Conservation (phyloP, 2,329 filamentous ascomycete species). For the Phialocephala subalpina region DNA sequence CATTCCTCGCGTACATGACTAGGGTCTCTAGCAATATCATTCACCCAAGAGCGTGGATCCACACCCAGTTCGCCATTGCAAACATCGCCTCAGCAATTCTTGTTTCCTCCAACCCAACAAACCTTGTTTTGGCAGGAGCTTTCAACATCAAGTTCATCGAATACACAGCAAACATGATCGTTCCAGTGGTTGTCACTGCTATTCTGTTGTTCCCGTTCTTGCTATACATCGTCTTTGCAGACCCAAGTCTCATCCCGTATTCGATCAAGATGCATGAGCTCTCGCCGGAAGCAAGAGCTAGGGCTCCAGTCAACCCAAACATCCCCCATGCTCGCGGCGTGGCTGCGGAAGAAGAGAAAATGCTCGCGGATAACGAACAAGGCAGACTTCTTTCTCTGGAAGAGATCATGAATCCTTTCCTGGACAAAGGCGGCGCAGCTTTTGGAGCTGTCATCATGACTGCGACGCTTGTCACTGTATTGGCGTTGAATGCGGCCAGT, state of each 20-base stretch:
- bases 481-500: constrained; percentile 70
- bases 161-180: constrained; percentile 81
- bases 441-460: constrained; percentile 74
- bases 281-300: constrained; percentile 60
- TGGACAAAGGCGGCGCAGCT: constrained; percentile 71
- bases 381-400: constrained; percentile 67
- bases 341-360: constrained; percentile 58
- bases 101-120: constrained; percentile 81
- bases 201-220: constrained; percentile 75
- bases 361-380: constrained; percentile 55
- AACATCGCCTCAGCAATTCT: constrained; percentile 80
- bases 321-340: constrained; percentile 70
- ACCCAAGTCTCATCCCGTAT: constrained; percentile 68
- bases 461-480: constrained; percentile 68
- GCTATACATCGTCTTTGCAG: constrained; percentile 72
- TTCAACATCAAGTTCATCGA: constrained; percentile 76
- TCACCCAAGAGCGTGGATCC: constrained; percentile 77
- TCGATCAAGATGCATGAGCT: constrained; percentile 75
- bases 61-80: constrained; percentile 74
- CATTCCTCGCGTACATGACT: constrained; percentile 79
- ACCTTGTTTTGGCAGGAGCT: constrained; percentile 76
- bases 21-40: constrained; percentile 76
- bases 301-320: constrained; percentile 74
- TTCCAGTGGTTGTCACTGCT: constrained; percentile 73
- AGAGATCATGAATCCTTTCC: constrained; percentile 78